phyloP scores from a whole-genome alignment of 257 asterid genomes.

The Misopates orontium region DNA sequence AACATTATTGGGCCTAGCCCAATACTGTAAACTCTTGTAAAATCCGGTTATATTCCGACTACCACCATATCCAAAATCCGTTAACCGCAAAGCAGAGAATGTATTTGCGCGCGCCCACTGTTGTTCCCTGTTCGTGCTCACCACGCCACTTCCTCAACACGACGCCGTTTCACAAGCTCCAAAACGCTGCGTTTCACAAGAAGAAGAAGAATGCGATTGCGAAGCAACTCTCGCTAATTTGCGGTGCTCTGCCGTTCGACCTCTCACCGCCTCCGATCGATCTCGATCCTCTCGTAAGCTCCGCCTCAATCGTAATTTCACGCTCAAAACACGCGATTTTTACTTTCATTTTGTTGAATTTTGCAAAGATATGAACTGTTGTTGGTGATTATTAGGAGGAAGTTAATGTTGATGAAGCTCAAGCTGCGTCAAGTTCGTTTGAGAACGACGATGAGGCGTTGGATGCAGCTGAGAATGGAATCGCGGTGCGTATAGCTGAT shows the following conservation, averaged over 20 bases:
- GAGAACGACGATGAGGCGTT: slow-evolving; percentile 60
- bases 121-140: slow-evolving; percentile 19
- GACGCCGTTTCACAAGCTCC: slow-evolving; percentile 38
- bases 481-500: slow-evolving; percentile 63
- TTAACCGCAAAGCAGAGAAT: slow-evolving; percentile 19
- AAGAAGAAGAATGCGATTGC: slow-evolving; percentile 19
- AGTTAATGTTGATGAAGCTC: slow-evolving; percentile 32
- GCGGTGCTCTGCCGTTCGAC: slow-evolving; percentile 64
- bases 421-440: slow-evolving; percentile 36
- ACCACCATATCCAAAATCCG: slow-evolving; percentile 13
- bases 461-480: slow-evolving; percentile 65
- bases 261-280: slow-evolving; percentile 94
- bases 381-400: slow-evolving; percentile 50
- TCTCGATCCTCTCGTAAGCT: slow-evolving; percentile 61
- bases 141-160: slow-evolving; percentile 29
- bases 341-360: background rate
- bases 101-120: slow-evolving; percentile 29
- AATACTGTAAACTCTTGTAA: background rate
- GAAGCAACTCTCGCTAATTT: slow-evolving; percentile 22
- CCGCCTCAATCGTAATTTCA: background rate
- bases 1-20: too few relatives aligned
- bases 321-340: background rate
- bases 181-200: slow-evolving; percentile 24
- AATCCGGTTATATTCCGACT: background rate
- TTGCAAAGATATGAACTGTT: background rate